Evolutionary conservation across 805 yeast species (phyloP), one percentile per base, ranked within the genome.

Genomic region (Ogataea siamensis): DNA sequence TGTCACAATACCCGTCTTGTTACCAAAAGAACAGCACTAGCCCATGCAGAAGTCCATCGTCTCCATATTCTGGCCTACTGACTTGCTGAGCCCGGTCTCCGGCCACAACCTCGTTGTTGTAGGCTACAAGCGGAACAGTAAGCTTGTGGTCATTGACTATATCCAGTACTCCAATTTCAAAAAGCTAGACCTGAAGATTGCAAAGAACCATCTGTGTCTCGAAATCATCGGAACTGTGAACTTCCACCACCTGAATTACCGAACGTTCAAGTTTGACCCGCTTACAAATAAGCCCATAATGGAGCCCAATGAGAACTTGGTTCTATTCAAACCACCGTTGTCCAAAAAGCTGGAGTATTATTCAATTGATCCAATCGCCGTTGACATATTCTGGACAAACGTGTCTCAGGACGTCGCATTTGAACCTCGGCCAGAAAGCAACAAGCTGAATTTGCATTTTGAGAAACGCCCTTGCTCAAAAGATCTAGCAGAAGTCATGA

Each of bases 341-440:
- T 76, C 83, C 13, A 69, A 68, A 19, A 72, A 75, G 42, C 70
- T 89, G 68, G 95, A 88, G 48, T 87, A 84, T 56, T 83, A 77
- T 47, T 80, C 96, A 0, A 56, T 80, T 3, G 64, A 70, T n/a
- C 94, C 96, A 0, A 83, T 87, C 3, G 63, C 77, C 3, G 68
- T 88, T 7, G 82, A 80, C 46, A 69, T 73, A 3, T 68, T 70
- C 28, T 61, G 64, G 65, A 54, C 54, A 5, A 36, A 49, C 9
- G 31, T 42, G 6, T 30, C 43, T 7, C 45, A 43, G n/a, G 49
- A 49, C 13, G 26, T 27, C 5, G 21, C 28, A 1, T 25, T 19
- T 10, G 44, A 42, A 5, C 48, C 47, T 11, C 53, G 54, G 11
- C 47, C 43, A 15, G 56, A 55, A 32, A 60, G 58, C 22, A 43